A percentile compares a stretch with the other conserved stretches of the same genome.
Conservation (phyloP, 1,139 yeast species). For the Geotrichum candidum region DNA sequence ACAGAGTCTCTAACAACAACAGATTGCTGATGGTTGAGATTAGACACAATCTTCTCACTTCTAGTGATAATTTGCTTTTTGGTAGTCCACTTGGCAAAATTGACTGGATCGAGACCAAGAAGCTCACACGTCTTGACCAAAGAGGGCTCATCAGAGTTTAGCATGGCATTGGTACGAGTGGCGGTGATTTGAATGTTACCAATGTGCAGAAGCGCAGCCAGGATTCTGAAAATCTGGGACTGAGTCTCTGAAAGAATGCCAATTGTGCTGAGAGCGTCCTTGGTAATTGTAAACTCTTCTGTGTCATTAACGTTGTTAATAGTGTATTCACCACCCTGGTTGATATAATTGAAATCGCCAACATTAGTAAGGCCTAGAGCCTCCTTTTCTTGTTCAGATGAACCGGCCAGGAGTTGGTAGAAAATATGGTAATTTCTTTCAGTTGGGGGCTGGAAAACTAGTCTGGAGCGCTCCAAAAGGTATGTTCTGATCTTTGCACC, state of each 20-base stretch:
- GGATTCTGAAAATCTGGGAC: slow-evolving; percentile 61
- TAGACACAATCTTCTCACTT: slow-evolving; percentile 83
- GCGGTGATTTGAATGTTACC: slow-evolving; percentile 90
- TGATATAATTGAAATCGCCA: slow-evolving; percentile 71
- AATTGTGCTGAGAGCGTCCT: slow-evolving; percentile 68
- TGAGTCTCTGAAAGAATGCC: slow-evolving; percentile 64
- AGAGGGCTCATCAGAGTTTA: slow-evolving; percentile 82
- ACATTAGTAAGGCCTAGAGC: slow-evolving; percentile 53
- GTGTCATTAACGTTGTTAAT: slow-evolving; percentile 84
- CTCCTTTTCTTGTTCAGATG: slow-evolving; percentile 52
- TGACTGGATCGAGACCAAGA: slow-evolving; percentile 68
- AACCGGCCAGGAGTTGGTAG: slow-evolving; percentile 82
- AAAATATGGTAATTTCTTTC: slow-evolving; percentile 96
- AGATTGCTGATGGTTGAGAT: slow-evolving; percentile 78
- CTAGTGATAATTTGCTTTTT: slow-evolving; percentile 93
- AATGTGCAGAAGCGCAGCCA: slow-evolving; percentile 85
- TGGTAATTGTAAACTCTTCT: slow-evolving; percentile 66
- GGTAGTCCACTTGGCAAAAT: slow-evolving; percentile 85
- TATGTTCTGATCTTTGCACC: slow-evolving; percentile 95
- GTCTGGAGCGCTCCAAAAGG: slow-evolving; percentile 84
- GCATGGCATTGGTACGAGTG: slow-evolving; percentile 75
- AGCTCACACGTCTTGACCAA: slow-evolving; percentile 78
- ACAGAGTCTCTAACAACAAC: slow-evolving; percentile 92
- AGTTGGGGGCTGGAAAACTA: slow-evolving; percentile 82
- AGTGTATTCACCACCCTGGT: slow-evolving; percentile 77